These are phyloP conservation scores for Plasmopara viticola DNA, from an alignment of 352 stramenopile genomes.

Conservation along the genomic window DNA sequence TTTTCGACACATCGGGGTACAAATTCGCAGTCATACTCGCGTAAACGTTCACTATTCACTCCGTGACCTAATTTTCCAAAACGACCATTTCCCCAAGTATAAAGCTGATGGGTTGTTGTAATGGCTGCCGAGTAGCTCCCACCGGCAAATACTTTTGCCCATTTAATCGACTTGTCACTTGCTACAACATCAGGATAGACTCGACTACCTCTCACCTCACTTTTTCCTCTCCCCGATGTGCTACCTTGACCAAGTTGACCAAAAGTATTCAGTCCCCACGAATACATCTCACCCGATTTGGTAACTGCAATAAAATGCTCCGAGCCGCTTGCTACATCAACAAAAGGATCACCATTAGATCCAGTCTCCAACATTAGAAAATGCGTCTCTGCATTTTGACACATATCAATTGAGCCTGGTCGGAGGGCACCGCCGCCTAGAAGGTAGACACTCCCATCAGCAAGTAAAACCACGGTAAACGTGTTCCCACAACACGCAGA, in stretches of 20 bases:
- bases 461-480: conserved; percentile 70
- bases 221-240: conserved; percentile 12
- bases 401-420: conserved; percentile 7
- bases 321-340: conserved; percentile 54
- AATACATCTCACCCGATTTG: conserved; percentile 40
- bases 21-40: conserved; percentile 16
- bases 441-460: conserved; percentile 60
- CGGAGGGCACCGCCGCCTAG: conserved; percentile 65
- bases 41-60: not conserved
- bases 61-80: conserved; percentile 49
- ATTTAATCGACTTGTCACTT: conserved; percentile 16
- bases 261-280: conserved; percentile 78
- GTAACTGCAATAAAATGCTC: conserved; percentile 65
- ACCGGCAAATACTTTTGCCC: conserved; percentile 52
- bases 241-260: conserved; percentile 67
- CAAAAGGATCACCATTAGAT: conserved; percentile 33
- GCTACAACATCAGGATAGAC: conserved; percentile 14
- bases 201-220: conserved; percentile 20
- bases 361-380: conserved; percentile 28
- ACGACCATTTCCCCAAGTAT: conserved; percentile 50
- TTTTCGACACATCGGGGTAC: conserved; percentile 30
- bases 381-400: conserved; percentile 10
- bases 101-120: conserved; percentile 28
- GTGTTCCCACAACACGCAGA: conserved; percentile 65
- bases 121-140: conserved; percentile 56